Conservation (phyloP, 495 filamentous ascomycete species). For the Aspergillus nanangensis region DNA sequence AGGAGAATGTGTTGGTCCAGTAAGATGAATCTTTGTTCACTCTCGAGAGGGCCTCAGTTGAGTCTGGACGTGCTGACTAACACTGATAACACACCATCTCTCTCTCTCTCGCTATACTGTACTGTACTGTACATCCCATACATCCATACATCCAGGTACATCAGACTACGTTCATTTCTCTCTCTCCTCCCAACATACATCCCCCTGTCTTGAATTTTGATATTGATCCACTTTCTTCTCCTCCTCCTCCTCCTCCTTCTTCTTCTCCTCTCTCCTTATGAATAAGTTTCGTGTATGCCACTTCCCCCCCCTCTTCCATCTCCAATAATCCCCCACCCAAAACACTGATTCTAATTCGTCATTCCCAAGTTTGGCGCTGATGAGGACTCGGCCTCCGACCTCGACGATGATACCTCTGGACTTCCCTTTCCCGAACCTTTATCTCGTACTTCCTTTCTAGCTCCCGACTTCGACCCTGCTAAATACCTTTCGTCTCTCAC, state of each 20-base stretch:
- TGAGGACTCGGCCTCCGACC: slow-evolving; percentile 48
- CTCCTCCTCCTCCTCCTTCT: neutral
- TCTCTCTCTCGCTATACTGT: too few species aligned
- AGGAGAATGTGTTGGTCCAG: too few species aligned
- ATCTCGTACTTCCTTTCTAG: slow-evolving; percentile 72
- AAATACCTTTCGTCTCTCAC: slow-evolving; percentile 77
- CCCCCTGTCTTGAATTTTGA: too few species aligned
- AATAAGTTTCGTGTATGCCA: slow-evolving; percentile 39
- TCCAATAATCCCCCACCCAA: neutral
- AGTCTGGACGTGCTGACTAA: too few species aligned
- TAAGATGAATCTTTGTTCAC: too few species aligned
- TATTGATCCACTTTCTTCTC: neutral
- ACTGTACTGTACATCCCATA: too few species aligned
- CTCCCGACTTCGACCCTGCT: slow-evolving; percentile 72
- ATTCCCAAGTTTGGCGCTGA: slow-evolving; percentile 44
- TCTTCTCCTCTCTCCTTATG: slow-evolving; percentile 18
- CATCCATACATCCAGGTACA: neutral
- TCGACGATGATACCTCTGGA: slow-evolving; percentile 57
- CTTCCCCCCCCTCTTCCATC: neutral
- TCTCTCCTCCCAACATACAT: neutral
- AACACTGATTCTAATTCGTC: slow-evolving; percentile 6
- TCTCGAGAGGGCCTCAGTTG: too few species aligned
- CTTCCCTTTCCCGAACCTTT: slow-evolving; percentile 84
- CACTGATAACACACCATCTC: too few species aligned
- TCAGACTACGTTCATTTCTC: neutral